Conservation (phyloP, 2,329 filamentous ascomycete species). For the Arthrobotrys entomopaga region DNA sequence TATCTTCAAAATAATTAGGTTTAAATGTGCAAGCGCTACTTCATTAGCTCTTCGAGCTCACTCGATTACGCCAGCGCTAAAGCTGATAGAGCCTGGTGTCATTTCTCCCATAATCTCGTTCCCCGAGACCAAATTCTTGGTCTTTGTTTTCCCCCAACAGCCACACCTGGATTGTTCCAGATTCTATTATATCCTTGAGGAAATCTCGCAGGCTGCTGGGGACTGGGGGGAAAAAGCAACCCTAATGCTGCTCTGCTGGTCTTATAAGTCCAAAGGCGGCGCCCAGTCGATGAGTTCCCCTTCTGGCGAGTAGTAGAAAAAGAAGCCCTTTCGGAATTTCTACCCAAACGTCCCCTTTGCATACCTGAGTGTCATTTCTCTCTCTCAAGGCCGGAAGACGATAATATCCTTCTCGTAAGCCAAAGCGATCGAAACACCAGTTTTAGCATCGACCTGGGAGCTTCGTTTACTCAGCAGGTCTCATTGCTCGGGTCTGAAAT, state of each 20-base stretch:
- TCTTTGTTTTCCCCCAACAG: slow-evolving; percentile 32
- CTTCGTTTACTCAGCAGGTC: neutral
- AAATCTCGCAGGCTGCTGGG: slow-evolving; percentile 29
- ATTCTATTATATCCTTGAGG: slow-evolving; percentile 24
- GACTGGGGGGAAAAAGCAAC: slow-evolving; percentile 46
- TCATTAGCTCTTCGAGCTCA: slow-evolving; percentile 6
- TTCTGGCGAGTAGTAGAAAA: slow-evolving; percentile 33
- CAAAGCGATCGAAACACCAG: neutral
- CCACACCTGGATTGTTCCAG: slow-evolving; percentile 48
- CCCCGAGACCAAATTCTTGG: slow-evolving; percentile 1
- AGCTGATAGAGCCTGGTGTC: slow-evolving; percentile 24
- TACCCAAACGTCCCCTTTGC: slow-evolving; percentile 27
- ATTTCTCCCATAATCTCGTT: neutral
- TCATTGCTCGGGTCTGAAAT: slow-evolving; percentile 12
- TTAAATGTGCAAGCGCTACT: neutral
- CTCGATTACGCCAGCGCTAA: slow-evolving; percentile 17
- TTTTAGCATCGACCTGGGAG: slow-evolving; percentile 2
- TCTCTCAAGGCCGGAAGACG: slow-evolving; percentile 1
- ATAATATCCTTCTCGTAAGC: slow-evolving; percentile 16
- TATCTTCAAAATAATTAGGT: too few species aligned
- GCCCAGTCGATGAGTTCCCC: slow-evolving; percentile 22
- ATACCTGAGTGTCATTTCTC: slow-evolving; percentile 14
- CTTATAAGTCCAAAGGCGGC: slow-evolving; percentile 51
- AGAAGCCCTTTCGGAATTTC: slow-evolving; percentile 11
- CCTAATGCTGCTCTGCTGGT: slow-evolving; percentile 9